Conservation (phyloP, 441 rosid species). For the Erysimum pusillum region DNA sequence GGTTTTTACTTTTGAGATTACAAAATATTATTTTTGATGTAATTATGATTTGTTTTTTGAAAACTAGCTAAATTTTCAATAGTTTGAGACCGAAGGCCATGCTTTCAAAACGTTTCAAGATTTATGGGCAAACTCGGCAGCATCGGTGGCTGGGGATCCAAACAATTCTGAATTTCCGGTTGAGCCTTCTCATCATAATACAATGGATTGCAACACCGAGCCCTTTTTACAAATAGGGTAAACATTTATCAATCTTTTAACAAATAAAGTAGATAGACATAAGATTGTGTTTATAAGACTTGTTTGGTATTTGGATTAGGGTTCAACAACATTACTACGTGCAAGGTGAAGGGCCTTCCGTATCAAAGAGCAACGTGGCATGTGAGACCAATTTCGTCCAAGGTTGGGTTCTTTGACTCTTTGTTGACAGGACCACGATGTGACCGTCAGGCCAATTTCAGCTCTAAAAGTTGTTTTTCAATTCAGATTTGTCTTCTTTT, state of each 20-base stretch:
- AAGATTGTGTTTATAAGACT: background rate
- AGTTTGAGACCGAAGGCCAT: constrained; percentile 42
- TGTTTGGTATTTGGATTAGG: constrained; percentile 28
- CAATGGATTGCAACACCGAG: constrained; percentile 38
- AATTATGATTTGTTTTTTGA: background rate
- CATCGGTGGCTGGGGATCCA: background rate
- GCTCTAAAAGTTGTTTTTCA: constrained; percentile 1
- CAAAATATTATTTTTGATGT: background rate
- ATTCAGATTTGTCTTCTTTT: background rate
- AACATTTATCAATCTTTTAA: too few relatives aligned
- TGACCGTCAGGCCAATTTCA: constrained; percentile 25
- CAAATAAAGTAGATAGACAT: background rate
- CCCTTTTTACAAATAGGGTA: constrained; percentile 44
- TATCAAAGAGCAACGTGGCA: constrained; percentile 52
- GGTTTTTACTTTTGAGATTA: constrained; percentile 45
- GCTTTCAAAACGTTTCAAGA: constrained; percentile 37
- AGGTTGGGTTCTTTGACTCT: constrained; percentile 70
- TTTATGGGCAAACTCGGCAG: constrained; percentile 33
- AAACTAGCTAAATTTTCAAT: background rate
- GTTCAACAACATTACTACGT: constrained; percentile 63
- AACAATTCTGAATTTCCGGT: constrained; percentile 35
- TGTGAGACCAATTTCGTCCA: constrained; percentile 77
- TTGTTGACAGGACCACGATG: constrained; percentile 30
- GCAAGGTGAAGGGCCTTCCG: constrained; percentile 70
- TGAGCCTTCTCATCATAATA: constrained; percentile 32